Evolutionary conservation across 441 rosid species (phyloP), one percentile per base, ranked within the genome.

Genomic region (Erodium moschatum): DNA sequence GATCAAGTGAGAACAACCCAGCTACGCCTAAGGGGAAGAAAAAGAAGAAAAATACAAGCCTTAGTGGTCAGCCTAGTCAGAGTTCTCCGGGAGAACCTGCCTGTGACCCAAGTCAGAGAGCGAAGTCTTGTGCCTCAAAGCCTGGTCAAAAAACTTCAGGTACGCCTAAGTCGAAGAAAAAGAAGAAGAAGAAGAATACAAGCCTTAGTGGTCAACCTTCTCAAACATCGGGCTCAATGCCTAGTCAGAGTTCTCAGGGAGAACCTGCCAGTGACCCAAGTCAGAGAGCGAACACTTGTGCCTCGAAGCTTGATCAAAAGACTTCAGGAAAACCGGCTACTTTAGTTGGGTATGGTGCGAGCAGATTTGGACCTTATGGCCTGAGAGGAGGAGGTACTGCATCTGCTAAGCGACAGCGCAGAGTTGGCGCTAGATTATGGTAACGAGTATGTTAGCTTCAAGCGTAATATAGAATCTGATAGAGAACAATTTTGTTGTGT

Each of bases 331-430:
- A 56, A 56, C 21, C 24, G 27, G 3, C 63, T 19, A 56, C 27
- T 19, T 56, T 56, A 19, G 27, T 56, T 56, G 63, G 63, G 63
- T 56, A 56, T 10, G 63, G 63, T 56, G 21, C 63, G 11, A 56
- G 21, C 63, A 56, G 63, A 56, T 56, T 18, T 19, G 63, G 63
- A 56, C 63, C 63, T 56, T 56, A 56, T 56, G 63, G 63, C 10
- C 24, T 20, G 27, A 56, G 24, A 56, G 24, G 11, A 54, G 62
- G 24, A 31, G 35, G 35, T 19, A 1, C 63, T 19, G 20, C 13
- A 1, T 12, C 50, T 10, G 50, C 63, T 19, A 56, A 56, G 63
- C 27, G 24, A 56, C 61, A n/a, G 61, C 20, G 21, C 9, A 54
- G 10, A 2, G 61, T 12, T 44, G 50, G 61, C 27, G 27, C 27